Conservation (phyloP, 495 filamentous ascomycete species). For the Neurospora tetraspora region DNA sequence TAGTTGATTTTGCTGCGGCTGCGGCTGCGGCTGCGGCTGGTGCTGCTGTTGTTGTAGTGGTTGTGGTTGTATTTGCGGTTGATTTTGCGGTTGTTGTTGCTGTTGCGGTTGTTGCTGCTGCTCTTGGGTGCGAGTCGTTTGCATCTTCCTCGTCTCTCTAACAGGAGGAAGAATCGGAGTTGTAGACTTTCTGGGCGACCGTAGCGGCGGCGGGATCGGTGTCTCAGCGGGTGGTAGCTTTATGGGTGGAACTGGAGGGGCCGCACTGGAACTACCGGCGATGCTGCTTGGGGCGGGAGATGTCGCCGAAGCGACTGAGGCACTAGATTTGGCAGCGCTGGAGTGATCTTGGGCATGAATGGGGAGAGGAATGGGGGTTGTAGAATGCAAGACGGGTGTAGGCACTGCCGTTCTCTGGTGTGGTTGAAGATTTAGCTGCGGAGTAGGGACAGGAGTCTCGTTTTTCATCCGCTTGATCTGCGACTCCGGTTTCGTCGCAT, state of each 20-base stretch:
- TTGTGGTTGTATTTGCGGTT: conserved; percentile 22
- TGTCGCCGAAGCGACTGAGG: conserved; percentile 15
- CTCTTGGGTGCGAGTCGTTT: conserved; percentile 19
- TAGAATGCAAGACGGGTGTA: conserved; percentile 20
- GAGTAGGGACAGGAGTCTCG: conserved; percentile 42
- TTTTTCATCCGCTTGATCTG: conserved; percentile 48
- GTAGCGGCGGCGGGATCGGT: conserved; percentile 19
- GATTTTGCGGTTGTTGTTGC: neutral
- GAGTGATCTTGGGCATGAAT: conserved; percentile 19
- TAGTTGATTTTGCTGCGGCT: neutral
- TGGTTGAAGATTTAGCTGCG: conserved; percentile 27
- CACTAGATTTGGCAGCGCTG: conserved; percentile 18
- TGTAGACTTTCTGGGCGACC: conserved; percentile 39
- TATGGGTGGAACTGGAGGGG: conserved; percentile 7
- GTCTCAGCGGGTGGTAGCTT: conserved; percentile 22
- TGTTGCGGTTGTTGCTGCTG: conserved; percentile 8
- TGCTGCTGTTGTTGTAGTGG: conserved; percentile 10
- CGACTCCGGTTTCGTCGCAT: conserved; percentile 31
- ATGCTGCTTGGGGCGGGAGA: conserved; percentile 20
- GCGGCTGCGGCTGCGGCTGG: conserved; percentile 3
- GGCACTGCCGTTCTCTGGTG: conserved; percentile 8
- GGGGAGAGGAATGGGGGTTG: conserved; percentile 27
- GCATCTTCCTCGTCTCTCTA: conserved; percentile 28
- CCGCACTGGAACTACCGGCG: conserved; percentile 8
- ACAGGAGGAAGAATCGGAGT: conserved; percentile 44